These are phyloP conservation scores for Priceomyces fermenticarens DNA, from an alignment of 805 yeast species.

Conservation along the genomic window DNA sequence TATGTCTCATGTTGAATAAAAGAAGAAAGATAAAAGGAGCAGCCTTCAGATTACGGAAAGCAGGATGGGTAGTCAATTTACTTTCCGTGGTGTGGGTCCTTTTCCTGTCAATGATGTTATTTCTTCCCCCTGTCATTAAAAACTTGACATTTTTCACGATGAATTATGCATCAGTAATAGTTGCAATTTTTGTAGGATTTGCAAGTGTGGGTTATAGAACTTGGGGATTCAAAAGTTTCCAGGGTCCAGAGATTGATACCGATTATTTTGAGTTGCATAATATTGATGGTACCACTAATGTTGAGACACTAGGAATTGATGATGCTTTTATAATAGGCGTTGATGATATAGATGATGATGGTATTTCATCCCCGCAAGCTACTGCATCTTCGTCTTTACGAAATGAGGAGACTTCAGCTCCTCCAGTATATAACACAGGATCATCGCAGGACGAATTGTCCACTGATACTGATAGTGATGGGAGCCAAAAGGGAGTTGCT, in stretches of 20 bases:
- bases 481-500: too few species aligned
- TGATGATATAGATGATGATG: slow-evolving; percentile 16
- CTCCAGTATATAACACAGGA: too few species aligned
- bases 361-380: neutral
- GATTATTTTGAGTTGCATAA: slow-evolving; percentile 39
- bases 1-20: slow-evolving; percentile 57
- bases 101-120: slow-evolving; percentile 57
- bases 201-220: slow-evolving; percentile 49
- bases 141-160: slow-evolving; percentile 37
- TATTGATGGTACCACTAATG: slow-evolving; percentile 19
- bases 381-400: neutral
- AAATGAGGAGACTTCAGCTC: too few species aligned
- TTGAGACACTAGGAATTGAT: slow-evolving; percentile 6
- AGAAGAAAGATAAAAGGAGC: slow-evolving; percentile 65
- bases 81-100: slow-evolving; percentile 60
- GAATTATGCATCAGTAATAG: slow-evolving; percentile 69
- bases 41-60: slow-evolving; percentile 56
- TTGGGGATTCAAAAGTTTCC: slow-evolving; percentile 64
- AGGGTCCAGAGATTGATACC: slow-evolving; percentile 57
- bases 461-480: too few species aligned
- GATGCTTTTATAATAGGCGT: slow-evolving; percentile 11
- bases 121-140: slow-evolving; percentile 64
- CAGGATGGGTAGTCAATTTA: slow-evolving; percentile 64
- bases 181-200: slow-evolving; percentile 43
- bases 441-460: too few species aligned